These are phyloP conservation scores for Pleurotus ostreatus DNA, from an alignment of 768 basidiomycete genomes.

Conservation along the genomic window DNA sequence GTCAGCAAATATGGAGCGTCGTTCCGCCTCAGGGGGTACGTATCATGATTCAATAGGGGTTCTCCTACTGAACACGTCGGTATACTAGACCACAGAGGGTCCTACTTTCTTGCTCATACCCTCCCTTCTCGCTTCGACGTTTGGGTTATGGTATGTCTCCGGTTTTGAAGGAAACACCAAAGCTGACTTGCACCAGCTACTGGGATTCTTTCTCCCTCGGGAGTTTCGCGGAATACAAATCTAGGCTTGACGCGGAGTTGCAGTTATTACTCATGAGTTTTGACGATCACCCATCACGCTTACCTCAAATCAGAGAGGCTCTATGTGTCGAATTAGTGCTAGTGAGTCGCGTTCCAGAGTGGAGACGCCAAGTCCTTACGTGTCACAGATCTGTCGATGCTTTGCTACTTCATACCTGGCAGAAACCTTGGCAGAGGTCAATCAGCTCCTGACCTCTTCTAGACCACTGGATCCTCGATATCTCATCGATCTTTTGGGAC, in stretches of 20 bases:
- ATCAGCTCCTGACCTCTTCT: constrained; percentile 10
- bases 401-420: constrained; percentile 39
- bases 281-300: constrained; percentile 29
- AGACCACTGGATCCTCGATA: constrained; percentile 10
- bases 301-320: constrained; percentile 33
- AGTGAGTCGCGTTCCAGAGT: constrained; percentile 25
- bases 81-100: constrained; percentile 18
- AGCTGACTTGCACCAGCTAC: constrained; percentile 29
- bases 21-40: constrained; percentile 20
- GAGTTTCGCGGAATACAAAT: constrained; percentile 34
- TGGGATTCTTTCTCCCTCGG: constrained; percentile 33
- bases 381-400: constrained; percentile 36
- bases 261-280: constrained; percentile 35
- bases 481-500: constrained; percentile 26
- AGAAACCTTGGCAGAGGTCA: constrained; percentile 14
- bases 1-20: constrained; percentile 45
- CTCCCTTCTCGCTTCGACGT: constrained; percentile 29
- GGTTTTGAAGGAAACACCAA: constrained; percentile 1
- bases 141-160: constrained; percentile 37
- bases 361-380: too few species aligned
- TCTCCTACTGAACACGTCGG: constrained; percentile 8
- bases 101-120: constrained; percentile 44
- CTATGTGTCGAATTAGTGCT: constrained; percentile 38
- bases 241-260: constrained; percentile 31
- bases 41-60: background rate